Percentiles rank a stretch among this genome's conserved stretches.
phyloP scores from a whole-genome alignment of 345 rosid genomes.

The sweet orange (Citrus sinensis) region DVS_A1.0 CM039164.1:17989001-17989500 shows the following conservation, averaged over 20 bases:
- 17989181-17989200: conserved; percentile 70
- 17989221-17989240: conserved; percentile 87
- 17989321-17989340: conserved; percentile 95
- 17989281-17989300: conserved; percentile 94
- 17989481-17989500: neutral
- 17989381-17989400: conserved; percentile 2
- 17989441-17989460: neutral
- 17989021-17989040: neutral
- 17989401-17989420: neutral
- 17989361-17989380: conserved; percentile 73
- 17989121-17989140: conserved; percentile 99
- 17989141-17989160: conserved; percentile 95
- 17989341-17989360: conserved; percentile 81
- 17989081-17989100: conserved; percentile 90
- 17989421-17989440: neutral
- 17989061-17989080: conserved; percentile 52
- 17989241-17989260: conserved; percentile 89
- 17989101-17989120: conserved; percentile 86
- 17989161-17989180: conserved; percentile 67
- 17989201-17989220: conserved; percentile 98
- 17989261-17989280: conserved; percentile 89
- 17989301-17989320: conserved; percentile 98
- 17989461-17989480: neutral
- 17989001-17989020: conserved; percentile 6
- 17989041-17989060: conserved; percentile 10